Conservation (phyloP, 306 rosid species). For the Quercus berberidifolia region DNA sequence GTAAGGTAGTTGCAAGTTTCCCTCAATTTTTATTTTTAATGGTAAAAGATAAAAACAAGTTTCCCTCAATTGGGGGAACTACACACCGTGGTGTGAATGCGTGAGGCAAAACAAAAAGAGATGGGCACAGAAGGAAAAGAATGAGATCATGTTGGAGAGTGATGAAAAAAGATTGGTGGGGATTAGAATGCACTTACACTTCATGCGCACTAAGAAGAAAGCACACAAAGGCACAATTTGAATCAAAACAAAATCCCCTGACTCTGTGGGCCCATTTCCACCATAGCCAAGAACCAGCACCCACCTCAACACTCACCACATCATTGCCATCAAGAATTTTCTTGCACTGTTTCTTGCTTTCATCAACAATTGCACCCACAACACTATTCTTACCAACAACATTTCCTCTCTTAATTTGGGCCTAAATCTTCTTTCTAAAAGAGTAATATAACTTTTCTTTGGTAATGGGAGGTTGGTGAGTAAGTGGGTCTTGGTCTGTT, state of each 20-base stretch:
- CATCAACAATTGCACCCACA: constrained; percentile 18
- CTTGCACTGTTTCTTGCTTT: constrained; percentile 30
- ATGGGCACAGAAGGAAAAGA: not conserved
- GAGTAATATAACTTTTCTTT: constrained; percentile 9
- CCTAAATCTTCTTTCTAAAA: constrained; percentile 20
- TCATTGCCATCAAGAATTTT: constrained; percentile 64
- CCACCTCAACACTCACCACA: constrained; percentile 43
- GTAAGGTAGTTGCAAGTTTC: constrained; percentile 25
- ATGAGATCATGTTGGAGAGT: constrained; percentile 20
- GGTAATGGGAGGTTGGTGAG: constrained; percentile 44
- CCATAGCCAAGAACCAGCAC: constrained; percentile 44
- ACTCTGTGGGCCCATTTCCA: constrained; percentile 49
- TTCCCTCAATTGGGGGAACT: constrained; percentile 2
- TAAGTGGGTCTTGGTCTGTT: constrained; percentile 17
- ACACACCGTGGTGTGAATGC: not conserved
- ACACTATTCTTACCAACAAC: not conserved
- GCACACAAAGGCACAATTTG: constrained; percentile 31
- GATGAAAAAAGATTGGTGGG: constrained; percentile 49
- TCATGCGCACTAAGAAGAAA: constrained; percentile 54
- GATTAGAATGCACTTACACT: constrained; percentile 32
- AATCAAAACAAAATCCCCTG: constrained; percentile 24
- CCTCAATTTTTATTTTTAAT: not conserved
- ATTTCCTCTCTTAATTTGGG: constrained; percentile 2
- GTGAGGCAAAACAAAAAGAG: not conserved
- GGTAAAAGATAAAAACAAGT: not conserved